These are phyloP conservation scores for Salix koriyanagi DNA, from an alignment of 345 rosid species.

Conservation along the genomic window DNA sequence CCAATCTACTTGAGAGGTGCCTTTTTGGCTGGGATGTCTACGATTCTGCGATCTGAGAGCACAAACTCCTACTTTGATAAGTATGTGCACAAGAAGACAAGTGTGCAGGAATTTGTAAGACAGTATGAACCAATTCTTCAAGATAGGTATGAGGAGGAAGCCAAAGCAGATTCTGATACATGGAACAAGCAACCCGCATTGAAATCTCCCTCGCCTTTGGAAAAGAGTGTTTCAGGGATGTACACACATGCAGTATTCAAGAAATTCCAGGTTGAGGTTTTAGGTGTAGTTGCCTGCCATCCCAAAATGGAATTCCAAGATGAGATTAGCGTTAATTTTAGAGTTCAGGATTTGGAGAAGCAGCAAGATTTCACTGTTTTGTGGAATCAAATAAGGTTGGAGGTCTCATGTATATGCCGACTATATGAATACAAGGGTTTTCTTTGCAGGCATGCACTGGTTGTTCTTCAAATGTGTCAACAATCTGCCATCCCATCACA, in stretches of 20 bases:
- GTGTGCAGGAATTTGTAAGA: slow-evolving; percentile 53
- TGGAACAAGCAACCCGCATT: slow-evolving; percentile 59
- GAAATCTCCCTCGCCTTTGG: slow-evolving; percentile 72
- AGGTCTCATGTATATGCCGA: slow-evolving; percentile 56
- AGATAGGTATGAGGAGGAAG: slow-evolving; percentile 68
- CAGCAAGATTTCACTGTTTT: slow-evolving; percentile 44
- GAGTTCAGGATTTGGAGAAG: slow-evolving; percentile 65
- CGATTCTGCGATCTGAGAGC: slow-evolving; percentile 54
- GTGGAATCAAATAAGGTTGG: slow-evolving; percentile 46
- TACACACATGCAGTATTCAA: slow-evolving; percentile 63
- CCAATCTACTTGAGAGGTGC: slow-evolving; percentile 51
- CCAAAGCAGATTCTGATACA: slow-evolving; percentile 62
- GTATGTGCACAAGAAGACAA: slow-evolving; percentile 61
- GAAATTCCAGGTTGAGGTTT: slow-evolving; percentile 59
- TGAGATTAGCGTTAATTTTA: slow-evolving; percentile 36
- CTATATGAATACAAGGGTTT: slow-evolving; percentile 59
- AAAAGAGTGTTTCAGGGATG: slow-evolving; percentile 55
- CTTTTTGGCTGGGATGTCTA: slow-evolving; percentile 58
- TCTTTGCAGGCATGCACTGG: slow-evolving; percentile 63
- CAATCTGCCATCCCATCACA: slow-evolving; percentile 52
- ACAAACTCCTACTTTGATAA: slow-evolving; percentile 56
- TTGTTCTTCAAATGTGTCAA: slow-evolving; percentile 62
- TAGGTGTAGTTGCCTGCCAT: slow-evolving; percentile 64
- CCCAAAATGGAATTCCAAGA: slow-evolving; percentile 58
- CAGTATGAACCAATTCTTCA: slow-evolving; percentile 50